These are phyloP conservation scores for Penstemon eatonii DNA, from an alignment of 257 asterid genomes.

Conservation along the genomic window DNA sequence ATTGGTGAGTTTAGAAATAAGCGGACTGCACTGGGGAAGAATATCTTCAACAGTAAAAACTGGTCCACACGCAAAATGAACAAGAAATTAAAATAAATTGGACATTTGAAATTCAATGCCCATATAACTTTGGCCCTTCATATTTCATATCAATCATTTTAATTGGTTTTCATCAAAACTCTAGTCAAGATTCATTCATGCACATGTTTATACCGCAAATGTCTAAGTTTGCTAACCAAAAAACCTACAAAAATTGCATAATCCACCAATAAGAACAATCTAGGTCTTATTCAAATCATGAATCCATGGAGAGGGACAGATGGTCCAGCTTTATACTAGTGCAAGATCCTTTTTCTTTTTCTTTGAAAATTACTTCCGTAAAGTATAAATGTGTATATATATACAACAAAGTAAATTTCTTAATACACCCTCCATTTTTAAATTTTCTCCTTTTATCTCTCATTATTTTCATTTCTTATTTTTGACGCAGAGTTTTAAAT, in stretches of 20 bases:
- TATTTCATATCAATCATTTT: constrained; percentile 26
- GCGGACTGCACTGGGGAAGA: constrained; percentile 26
- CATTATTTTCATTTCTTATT: no score
- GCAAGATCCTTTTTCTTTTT: not conserved
- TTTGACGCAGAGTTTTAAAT: no score
- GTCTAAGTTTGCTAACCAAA: constrained; percentile 29
- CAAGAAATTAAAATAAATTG: constrained; percentile 4
- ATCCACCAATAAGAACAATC: not conserved
- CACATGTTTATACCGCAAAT: constrained; percentile 28
- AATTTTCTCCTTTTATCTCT: no score
- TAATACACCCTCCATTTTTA: no score
- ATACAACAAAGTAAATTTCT: no score
- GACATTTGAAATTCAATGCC: constrained; percentile 6
- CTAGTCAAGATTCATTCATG: constrained; percentile 22
- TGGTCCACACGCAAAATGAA: constrained; percentile 47
- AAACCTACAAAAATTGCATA: not conserved
- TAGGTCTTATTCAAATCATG: not conserved
- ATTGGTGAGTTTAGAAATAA: constrained; percentile 3
- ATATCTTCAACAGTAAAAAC: constrained; percentile 26
- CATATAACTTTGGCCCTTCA: not conserved
- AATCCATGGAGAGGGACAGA: not conserved
- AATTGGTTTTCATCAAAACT: constrained; percentile 11
- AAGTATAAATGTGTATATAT: no score
- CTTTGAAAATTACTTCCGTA: not conserved
- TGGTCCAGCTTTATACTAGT: not conserved